Conservation (phyloP, 139 green algal genomes). For the Chlamydomonas applanata region DNA sequence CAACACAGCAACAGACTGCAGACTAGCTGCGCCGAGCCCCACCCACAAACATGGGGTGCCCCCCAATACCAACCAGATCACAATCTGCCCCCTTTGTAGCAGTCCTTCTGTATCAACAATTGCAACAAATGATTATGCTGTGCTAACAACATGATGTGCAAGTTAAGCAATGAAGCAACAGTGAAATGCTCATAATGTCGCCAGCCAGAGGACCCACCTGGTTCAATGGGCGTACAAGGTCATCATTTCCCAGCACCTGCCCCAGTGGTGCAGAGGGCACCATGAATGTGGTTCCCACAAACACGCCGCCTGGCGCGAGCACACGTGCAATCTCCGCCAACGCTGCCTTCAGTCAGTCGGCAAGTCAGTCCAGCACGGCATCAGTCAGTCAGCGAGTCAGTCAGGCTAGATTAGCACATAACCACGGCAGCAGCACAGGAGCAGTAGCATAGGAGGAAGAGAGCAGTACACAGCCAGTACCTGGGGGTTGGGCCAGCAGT, state of each 20-base stretch:
- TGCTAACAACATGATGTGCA: neutral
- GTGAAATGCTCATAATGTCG: too few species aligned
- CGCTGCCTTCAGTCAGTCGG: constrained; percentile 33
- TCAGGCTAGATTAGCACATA: neutral
- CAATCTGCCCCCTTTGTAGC: neutral
- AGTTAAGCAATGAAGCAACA: neutral
- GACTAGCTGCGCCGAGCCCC: neutral
- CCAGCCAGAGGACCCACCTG: too few species aligned
- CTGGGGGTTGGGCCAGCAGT: constrained; percentile 92
- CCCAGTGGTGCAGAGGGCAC: constrained; percentile 67
- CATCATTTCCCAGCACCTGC: constrained; percentile 66
- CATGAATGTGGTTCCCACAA: constrained; percentile 92
- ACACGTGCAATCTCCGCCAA: constrained; percentile 90
- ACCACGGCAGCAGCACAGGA: neutral
- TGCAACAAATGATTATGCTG: neutral
- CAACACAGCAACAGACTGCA: too few species aligned
- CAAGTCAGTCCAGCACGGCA: too few species aligned
- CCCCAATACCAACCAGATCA: neutral
- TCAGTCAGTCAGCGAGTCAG: too few species aligned
- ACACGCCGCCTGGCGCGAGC: constrained; percentile 88
- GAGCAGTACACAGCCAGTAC: constrained; percentile 12
- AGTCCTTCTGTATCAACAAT: neutral
- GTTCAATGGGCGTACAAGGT: constrained; percentile 58
- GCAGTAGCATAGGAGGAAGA: neutral
- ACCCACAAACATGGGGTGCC: neutral